phyloP scores from a whole-genome alignment of 768 basidiomycete species.

The Boletus huronensis region DNA sequence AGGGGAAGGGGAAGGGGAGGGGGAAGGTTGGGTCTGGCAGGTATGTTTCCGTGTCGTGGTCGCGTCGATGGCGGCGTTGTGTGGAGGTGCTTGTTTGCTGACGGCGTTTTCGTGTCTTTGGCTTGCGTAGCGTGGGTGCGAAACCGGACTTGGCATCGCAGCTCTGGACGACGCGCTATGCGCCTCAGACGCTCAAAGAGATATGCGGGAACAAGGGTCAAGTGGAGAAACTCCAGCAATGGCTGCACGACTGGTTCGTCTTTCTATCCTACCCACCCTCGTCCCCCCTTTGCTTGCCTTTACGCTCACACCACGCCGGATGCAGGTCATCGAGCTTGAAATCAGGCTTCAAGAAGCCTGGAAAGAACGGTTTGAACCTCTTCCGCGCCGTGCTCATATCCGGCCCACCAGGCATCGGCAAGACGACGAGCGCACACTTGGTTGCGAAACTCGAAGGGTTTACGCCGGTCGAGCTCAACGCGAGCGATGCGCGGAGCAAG shows the following conservation, averaged over 20 bases:
- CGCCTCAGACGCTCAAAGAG: conserved; percentile 82
- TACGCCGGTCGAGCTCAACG: conserved; percentile 93
- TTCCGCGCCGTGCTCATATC: conserved; percentile 88
- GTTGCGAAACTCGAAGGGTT: conserved; percentile 89
- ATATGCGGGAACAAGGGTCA: conserved; percentile 93
- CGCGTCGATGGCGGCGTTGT: background rate
- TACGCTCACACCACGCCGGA: background rate
- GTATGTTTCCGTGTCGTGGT: conserved; percentile 8
- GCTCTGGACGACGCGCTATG: conserved; percentile 95
- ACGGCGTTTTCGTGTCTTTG: background rate
- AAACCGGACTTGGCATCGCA: conserved; percentile 54
- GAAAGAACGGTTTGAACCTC: conserved; percentile 83
- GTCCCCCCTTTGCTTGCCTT: background rate
- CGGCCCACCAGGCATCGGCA: conserved; percentile 95
- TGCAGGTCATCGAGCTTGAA: conserved; percentile 71
- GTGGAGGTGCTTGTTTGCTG: background rate
- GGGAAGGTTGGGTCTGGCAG: conserved; percentile 12
- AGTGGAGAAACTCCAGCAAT: conserved; percentile 83
- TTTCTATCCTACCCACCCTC: background rate
- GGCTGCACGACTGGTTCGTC: conserved; percentile 84
- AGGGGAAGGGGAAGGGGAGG: conserved; percentile 25
- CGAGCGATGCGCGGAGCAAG: conserved; percentile 93
- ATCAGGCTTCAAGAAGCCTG: conserved; percentile 87
- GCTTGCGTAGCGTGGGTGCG: conserved; percentile 18
- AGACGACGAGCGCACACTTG: conserved; percentile 94